These are phyloP conservation scores for Backusella tuberculispora DNA, from an alignment of 192 early-diverging fungal species.

Conservation along the genomic window DNA sequence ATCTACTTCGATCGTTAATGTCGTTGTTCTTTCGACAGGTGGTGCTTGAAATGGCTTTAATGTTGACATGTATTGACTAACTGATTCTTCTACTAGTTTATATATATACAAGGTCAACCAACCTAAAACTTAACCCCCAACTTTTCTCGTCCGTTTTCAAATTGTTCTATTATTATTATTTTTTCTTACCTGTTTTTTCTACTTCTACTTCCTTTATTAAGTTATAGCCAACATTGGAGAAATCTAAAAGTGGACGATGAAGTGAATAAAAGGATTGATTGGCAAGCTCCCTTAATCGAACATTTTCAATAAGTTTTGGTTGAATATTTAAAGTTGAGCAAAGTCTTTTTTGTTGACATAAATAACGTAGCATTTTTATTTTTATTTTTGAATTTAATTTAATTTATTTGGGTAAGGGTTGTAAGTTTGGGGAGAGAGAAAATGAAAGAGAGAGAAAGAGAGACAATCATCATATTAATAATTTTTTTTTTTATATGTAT, in stretches of 20 bases:
- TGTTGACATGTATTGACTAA: conserved; percentile 11
- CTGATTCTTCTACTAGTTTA: background rate
- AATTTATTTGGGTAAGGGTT: too few relatives aligned
- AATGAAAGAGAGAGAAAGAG: background rate
- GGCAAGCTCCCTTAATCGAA: conserved; percentile 51
- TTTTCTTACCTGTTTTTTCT: conserved; percentile 5
- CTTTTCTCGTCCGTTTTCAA: too few relatives aligned
- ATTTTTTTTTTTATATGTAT: conserved; percentile 4
- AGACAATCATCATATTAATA: background rate
- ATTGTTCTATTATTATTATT: background rate
- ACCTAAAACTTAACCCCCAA: too few relatives aligned
- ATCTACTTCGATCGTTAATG: conserved; percentile 24
- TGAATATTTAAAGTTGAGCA: background rate
- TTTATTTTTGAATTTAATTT: too few relatives aligned
- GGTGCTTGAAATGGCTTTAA: conserved; percentile 17
- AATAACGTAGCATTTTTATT: background rate
- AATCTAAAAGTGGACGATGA: conserved; percentile 58
- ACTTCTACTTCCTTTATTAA: background rate
- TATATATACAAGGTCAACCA: too few relatives aligned
- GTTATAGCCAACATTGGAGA: conserved; percentile 23
- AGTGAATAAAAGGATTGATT: conserved; percentile 62
- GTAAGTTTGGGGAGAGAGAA: background rate
- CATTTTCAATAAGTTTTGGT: conserved; percentile 27
- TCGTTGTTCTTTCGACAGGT: background rate
- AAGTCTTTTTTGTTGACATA: conserved; percentile 1